Percentiles rank a stretch among this genome's conserved stretches.
These are phyloP conservation scores for Naematelia aurantialba DNA, from an alignment of 768 basidiomycete genomes.

Conservation along the genomic window DNA sequence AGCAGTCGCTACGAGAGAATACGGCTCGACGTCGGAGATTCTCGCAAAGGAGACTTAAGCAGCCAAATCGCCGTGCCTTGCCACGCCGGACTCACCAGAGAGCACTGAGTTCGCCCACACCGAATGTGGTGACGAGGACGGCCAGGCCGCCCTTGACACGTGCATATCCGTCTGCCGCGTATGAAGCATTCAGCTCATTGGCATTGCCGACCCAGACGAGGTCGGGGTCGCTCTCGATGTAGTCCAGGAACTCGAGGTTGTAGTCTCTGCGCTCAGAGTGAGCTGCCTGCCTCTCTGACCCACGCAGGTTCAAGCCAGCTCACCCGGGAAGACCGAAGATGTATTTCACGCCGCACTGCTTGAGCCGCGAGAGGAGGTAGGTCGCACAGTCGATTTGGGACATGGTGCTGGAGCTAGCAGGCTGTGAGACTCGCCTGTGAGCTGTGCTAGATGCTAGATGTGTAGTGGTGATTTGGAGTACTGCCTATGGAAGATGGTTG, in stretches of 20 bases:
- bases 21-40: slow-evolving; percentile 59
- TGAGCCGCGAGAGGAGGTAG: slow-evolving; percentile 49
- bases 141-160: slow-evolving; percentile 64
- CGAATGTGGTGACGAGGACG: slow-evolving; percentile 68
- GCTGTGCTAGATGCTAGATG: too few relatives aligned
- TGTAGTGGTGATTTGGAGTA: too few relatives aligned
- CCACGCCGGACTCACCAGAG: slow-evolving; percentile 54
- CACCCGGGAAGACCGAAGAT: slow-evolving; percentile 27
- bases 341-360: slow-evolving; percentile 53
- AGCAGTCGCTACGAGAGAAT: too few relatives aligned
- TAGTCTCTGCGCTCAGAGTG: slow-evolving; percentile 23
- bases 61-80: too few relatives aligned
- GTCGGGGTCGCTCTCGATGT: slow-evolving; percentile 68
- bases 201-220: slow-evolving; percentile 82
- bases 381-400: slow-evolving; percentile 40
- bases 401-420: slow-evolving; percentile 2
- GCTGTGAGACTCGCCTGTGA: too few relatives aligned
- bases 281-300: not conserved
- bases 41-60: slow-evolving; percentile 55
- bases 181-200: slow-evolving; percentile 55
- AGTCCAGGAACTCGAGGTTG: slow-evolving; percentile 58
- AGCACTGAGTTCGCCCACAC: slow-evolving; percentile 89
- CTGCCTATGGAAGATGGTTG: too few relatives aligned
- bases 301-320: not conserved
- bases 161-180: slow-evolving; percentile 91